Evolutionary conservation across 2,329 filamentous ascomycete genomes (phyloP).

Genomic region (Exophiala sp.): DNA sequence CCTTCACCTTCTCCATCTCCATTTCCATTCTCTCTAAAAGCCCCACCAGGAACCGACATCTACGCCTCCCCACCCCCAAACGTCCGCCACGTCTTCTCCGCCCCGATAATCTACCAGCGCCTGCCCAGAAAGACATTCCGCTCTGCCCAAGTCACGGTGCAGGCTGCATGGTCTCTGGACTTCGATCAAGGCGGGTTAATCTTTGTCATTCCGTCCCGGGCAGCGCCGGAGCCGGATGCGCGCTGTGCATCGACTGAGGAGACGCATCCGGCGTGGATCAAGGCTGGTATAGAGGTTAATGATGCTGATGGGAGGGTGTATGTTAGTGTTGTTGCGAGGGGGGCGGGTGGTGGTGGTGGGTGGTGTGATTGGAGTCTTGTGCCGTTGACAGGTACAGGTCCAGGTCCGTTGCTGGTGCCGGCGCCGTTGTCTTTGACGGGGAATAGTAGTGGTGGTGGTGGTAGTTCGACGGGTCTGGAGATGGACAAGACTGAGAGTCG

Average conservation of each 20-base stretch:
- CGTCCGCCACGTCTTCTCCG: not conserved
- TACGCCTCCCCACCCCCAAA: not conserved
- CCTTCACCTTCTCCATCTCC: no score
- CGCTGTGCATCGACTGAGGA: not conserved
- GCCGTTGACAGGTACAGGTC: not conserved
- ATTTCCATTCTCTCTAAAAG: not conserved
- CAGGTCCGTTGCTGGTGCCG: not conserved
- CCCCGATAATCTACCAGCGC: not conserved
- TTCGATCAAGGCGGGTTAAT: conserved; percentile 4
- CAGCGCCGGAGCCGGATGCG: not conserved
- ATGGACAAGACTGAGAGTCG: no score
- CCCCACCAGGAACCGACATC: not conserved
- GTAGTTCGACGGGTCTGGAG: no score
- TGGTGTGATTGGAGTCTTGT: not conserved
- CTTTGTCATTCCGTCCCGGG: not conserved
- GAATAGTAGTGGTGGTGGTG: no score
- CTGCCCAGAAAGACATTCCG: not conserved
- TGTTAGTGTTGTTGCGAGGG: not conserved
- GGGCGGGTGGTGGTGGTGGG: not conserved
- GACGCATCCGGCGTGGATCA: not conserved
- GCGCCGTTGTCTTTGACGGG: no score
- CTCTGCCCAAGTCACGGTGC: not conserved
- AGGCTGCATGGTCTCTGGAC: not conserved
- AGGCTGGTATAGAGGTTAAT: not conserved
- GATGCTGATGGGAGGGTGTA: not conserved